Evolutionary conservation across 1,284 basidiomycete species (phyloP), one percentile per base, ranked within the genome.

Genomic region (Cryptococcus hybrid): DNA sequence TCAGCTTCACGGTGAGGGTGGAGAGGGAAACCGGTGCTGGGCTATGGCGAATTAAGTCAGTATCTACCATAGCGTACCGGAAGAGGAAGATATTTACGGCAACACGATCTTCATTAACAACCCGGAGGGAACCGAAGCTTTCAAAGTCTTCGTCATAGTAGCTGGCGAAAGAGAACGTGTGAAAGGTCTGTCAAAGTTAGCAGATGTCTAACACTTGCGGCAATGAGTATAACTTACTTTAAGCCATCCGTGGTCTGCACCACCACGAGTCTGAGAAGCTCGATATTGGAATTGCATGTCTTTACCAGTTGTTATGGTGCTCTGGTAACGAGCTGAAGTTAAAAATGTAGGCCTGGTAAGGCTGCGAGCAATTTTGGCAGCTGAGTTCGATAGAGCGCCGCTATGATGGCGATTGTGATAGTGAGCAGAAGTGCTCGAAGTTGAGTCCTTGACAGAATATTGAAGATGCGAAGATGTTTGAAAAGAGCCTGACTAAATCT

Each of bases 31-130:
- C 93, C 94, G 6, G 85, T 87, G 3, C 78, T 71, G 3, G 89
- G 80, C 58, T 66, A n/a, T 24, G 30, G 3, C 30, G 6, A 39
- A 35, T 15, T 7, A 39, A 47, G n/a, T 50, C 47, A 43, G 39
- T 8, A 6, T 15, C 3, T 4, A 18, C 11, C 13, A 11, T 24
- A 8, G 12, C 44, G 43, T 35, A 5, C 11, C 2, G 3, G 30
- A 4, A 12, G 42, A 46, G 37, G 5, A 3, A 42, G 30, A 9
- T 5, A 68, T 67, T 65, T 55, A 71, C 70, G 2, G 84, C 84
- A 35, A 96, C 90, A 38, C 91, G 85, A 69, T 96, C 93, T 76
- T 96, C 93, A 77, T 96, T 97, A 74, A 97, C 80, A 5, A 84
- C 82, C 52, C 81, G 66, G 2, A 82, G 67, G 42, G 71, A 59